Base-by-base conservation (phyloP, 371 early-diverging fungal genomes). In the Mortierella sp. region DNA sequence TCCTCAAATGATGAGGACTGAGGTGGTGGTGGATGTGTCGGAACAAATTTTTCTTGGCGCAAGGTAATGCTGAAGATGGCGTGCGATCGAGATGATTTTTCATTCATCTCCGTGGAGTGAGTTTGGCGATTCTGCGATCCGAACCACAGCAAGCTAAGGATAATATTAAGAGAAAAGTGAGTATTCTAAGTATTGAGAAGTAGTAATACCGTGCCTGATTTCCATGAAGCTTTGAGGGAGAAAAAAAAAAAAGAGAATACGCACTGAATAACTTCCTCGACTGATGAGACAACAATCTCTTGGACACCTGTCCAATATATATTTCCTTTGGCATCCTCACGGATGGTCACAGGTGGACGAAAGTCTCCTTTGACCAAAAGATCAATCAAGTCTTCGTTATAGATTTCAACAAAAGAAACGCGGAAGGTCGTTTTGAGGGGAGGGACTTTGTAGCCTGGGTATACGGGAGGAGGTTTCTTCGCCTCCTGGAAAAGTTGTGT, bases 361-460 rank as follows among this genome's bases (percentile, higher is more conserved):
- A 86, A 81, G 28, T 89, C 90, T 47, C 86, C 88, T 66, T 82
- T 84, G 57, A 76, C 85, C 35, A 97, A 83, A 49, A 98, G 86
- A 85, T 97, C 97, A n/a, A 93, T 91, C 19, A 98, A 84, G 55
- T 96, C 96, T 83, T 99, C 99, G 81, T 99, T 99, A 86, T 99
- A 99, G 29, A 99, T 89, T 81, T 99, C 99, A 8, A 98, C 83
- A 84, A 94, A 97, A 8, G 85, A 85, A 15, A 83, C 84, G 12
- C 74, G 75, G 64, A 85, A 71, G 22, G 54, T 53, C 28, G 77
- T 83, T 56, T 81, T 83, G 29, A 67, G 70, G 8, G 81, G 55
- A 45, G 73, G 72, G 28, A 72, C 34, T 35, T 37, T 76, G 56
- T 64, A 73, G 69, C 76, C 76, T 2, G 76, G 76, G 55, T 76